Base-by-base conservation (phyloP, 305 asterid species). In the Solanum hybrid region DNA sequence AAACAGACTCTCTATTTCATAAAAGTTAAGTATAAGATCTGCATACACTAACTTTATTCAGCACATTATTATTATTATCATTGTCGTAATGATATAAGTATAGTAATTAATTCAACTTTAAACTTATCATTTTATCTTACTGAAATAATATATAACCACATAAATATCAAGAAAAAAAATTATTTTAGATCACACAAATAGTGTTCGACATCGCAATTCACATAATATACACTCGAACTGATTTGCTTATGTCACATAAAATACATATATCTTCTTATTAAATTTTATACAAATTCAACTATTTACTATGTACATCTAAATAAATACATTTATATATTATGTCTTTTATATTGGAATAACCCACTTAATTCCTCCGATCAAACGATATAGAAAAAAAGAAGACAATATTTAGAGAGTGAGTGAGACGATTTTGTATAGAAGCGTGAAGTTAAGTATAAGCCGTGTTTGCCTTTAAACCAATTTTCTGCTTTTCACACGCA, bases 401-500 rank as follows among this genome's bases (percentile, higher is more conserved):
- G 19, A 78, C 29, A 19, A 35, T 35, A 35, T 78, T 22, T 24
- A 77, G 31, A 45, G 87, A 45, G 87, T 84, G 87, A 84, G 17
- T 13, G 3, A 80, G 34, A 87, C 85, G 91, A 34, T 1, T 11
- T 31, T 19, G 72, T 56, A 14, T 26, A 34, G 80, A 69, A 88
- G 89, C 76, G 85, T 72, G 73, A 24, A 10, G 31, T 6, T 19
- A 31, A 19, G 38, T 10, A 17, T 36, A 45, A 45, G 38, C 76
- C 90, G 51, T 89, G 90, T 93, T 90, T 90, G 89, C 93, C 95
- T 91, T 94, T 91, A 91, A 92, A 93, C 95, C 90, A 93, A 91
- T 45, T 89, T 90, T 93, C 93, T 81, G 88, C 94, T 93, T 93
- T 93, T 93, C 91, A 93, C 94, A 92, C 96, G 94, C 95, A 94